phyloP scores from a whole-genome alignment of 768 basidiomycete species.

The Mrakia hoshinonis region DNA sequence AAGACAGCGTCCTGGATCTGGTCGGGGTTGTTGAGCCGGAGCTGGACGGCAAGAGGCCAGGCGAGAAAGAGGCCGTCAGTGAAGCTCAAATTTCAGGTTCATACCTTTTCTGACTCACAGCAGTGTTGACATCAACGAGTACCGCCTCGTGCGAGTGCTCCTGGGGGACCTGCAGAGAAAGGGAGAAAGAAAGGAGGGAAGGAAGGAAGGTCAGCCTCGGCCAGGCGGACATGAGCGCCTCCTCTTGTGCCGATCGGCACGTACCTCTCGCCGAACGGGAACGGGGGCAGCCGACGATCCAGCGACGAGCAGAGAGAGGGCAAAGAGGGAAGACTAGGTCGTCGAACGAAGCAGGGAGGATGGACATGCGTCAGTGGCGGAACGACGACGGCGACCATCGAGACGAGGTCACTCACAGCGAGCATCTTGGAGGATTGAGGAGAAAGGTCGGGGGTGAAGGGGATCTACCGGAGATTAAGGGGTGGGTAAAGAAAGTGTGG shows the following conservation, averaged over 20 bases:
- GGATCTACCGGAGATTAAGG: conserved; percentile 3
- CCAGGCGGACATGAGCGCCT: too few species aligned
- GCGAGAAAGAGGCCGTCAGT: too few species aligned
- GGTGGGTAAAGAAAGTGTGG: neutral
- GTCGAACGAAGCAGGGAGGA: conserved; percentile 41
- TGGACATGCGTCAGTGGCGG: neutral
- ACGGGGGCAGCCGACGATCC: neutral
- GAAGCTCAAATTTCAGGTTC: too few species aligned
- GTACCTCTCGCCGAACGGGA: neutral
- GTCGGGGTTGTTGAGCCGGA: neutral
- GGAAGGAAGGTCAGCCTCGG: neutral
- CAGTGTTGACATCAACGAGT: conserved; percentile 49
- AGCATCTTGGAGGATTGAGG: neutral
- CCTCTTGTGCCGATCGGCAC: too few species aligned
- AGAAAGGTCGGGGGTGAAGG: neutral
- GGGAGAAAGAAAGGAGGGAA: neutral
- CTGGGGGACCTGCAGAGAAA: conserved; percentile 32
- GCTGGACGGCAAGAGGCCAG: too few species aligned
- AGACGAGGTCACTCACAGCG: neutral
- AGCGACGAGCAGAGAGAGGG: conserved; percentile 7
- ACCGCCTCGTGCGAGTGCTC: conserved; percentile 61
- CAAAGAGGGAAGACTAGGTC: conserved; percentile 32
- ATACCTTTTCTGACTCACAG: too few species aligned
- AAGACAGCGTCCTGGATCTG: neutral
- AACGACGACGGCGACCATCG: neutral